These are phyloP conservation scores for Pythium coloratum DNA, from an alignment of 352 stramenopile species.

Conservation along the genomic window DNA sequence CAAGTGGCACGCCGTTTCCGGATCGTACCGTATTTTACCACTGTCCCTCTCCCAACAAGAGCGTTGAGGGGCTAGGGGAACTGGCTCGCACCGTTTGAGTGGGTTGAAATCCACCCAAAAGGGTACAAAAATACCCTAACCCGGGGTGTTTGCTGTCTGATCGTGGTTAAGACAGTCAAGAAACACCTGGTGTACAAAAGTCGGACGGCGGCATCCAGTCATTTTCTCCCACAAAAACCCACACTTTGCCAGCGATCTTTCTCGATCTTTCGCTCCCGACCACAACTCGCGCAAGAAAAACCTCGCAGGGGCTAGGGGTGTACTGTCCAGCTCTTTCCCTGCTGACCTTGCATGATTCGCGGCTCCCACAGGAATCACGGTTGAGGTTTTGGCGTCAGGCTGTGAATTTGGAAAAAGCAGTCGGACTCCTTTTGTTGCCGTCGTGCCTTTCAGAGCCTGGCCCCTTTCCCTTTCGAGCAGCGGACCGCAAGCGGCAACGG, in stretches of 20 bases:
- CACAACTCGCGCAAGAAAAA: slow-evolving; percentile 15
- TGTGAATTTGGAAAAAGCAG: slow-evolving; percentile 26
- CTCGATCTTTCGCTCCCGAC: slow-evolving; percentile 25
- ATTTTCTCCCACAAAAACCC: slow-evolving; percentile 9
- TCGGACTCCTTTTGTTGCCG: slow-evolving; percentile 3
- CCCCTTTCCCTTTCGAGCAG: not conserved
- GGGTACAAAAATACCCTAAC: slow-evolving; percentile 17
- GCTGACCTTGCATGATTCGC: slow-evolving; percentile 25
- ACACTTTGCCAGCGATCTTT: slow-evolving; percentile 25
- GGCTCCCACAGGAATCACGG: not conserved
- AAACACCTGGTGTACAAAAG: slow-evolving; percentile 20
- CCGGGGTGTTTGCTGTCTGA: slow-evolving; percentile 7
- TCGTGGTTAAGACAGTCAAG: slow-evolving; percentile 15
- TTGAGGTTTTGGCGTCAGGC: slow-evolving; percentile 25
- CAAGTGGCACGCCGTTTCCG: slow-evolving; percentile 19
- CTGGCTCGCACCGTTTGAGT: not conserved
- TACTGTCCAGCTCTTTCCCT: slow-evolving; percentile 7
- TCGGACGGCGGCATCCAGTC: slow-evolving; percentile 18
- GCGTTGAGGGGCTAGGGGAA: not conserved
- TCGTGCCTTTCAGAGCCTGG: slow-evolving; percentile 19
- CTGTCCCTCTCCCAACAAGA: not conserved
- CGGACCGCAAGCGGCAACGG: not conserved
- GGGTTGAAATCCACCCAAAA: slow-evolving; percentile 12
- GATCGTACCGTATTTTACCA: not conserved
- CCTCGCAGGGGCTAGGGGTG: slow-evolving; percentile 19